Evolutionary conservation across 2,329 filamentous ascomycete species (phyloP), one percentile per base, ranked within the genome.

Genomic region (Rachicladosporium sp.): DNA sequence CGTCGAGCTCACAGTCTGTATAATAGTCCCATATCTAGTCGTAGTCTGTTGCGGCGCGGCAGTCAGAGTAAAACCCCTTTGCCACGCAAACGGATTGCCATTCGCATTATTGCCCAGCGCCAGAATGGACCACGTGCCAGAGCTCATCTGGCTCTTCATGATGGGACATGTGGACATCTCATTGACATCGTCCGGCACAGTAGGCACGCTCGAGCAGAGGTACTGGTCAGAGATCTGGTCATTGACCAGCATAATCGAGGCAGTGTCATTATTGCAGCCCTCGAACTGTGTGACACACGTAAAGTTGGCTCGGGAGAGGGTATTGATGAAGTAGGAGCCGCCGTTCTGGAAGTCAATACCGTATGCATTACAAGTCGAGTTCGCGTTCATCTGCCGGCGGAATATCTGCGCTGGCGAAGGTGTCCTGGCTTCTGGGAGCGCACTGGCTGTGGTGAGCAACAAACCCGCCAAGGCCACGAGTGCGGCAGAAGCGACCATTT

Each of bases 301-400:
- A 36, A 51, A 50, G 9, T 35, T 32, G 4, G 29, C 36, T 11
- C 36, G 46, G 4, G 45, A 47, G 11, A 39, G 32, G 6, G 40
- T 33, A 35, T 51, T 48, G 40, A 50, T 46, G 35, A 51, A 51
- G 36, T 51, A 51, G 23, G 29, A 39, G 9, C 45, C 45, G 35
- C 45, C 43, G 35, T 46, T 43, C 6, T 46, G 41, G 30, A 50
- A 50, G 31, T 50, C 49, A 23, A 50, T 48, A 21, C 48, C 48
- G 21, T 44, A 51, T 2, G 45, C 44, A 3, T 41, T 10, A 33
- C 49, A 51, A 3, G 29, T 35, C 8, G 45, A 44, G 11, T 42
- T 37, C 5, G 37, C 10, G 32, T 36, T 33, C 33, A 43, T 40
- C 23, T 45, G 41, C 33, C 38, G 40, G 1, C 15, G 4, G 23